Conservation (phyloP, 2,329 filamentous ascomycete genomes). For the Cytospora paraplurivora region DNA sequence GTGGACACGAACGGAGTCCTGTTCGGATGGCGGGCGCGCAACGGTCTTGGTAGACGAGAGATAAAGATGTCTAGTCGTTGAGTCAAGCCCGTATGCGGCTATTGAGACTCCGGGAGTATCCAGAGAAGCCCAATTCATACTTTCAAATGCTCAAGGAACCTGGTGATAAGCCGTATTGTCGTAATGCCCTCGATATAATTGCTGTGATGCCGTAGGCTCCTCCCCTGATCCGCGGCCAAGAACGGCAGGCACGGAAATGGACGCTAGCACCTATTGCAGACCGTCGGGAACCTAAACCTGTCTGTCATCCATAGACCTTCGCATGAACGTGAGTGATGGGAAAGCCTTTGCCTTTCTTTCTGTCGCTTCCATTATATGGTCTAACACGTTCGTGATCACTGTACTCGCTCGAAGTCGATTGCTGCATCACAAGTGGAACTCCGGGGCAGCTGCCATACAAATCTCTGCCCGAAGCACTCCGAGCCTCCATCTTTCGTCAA, state of each 20-base stretch:
- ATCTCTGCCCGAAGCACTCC: conserved; percentile 28
- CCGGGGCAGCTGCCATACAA: conserved; percentile 18
- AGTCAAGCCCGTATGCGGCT: conserved; percentile 1
- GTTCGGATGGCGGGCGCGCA: background rate
- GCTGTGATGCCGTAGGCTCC: background rate
- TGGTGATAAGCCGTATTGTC: background rate
- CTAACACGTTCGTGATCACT: background rate
- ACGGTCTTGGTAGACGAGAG: background rate
- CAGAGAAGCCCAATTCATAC: conserved; percentile 17
- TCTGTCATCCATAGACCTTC: background rate
- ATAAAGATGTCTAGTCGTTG: background rate
- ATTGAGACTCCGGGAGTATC: conserved; percentile 2
- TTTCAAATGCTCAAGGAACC: background rate
- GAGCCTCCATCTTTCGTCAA: conserved; percentile 17
- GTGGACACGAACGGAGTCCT: background rate
- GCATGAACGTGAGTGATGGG: background rate
- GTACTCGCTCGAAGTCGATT: conserved; percentile 1
- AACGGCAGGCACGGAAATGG: conserved; percentile 16
- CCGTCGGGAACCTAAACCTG: background rate
- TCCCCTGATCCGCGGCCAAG: background rate
- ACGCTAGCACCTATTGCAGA: conserved; percentile 7
- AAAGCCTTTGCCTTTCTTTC: background rate
- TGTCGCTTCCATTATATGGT: background rate
- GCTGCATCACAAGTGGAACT: conserved; percentile 22
- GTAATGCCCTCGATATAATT: background rate